A percentile compares a stretch with the other conserved stretches of the same genome.
phyloP scores from a whole-genome alignment of 768 basidiomycete genomes.

The Termitomyces sp. region DNA sequence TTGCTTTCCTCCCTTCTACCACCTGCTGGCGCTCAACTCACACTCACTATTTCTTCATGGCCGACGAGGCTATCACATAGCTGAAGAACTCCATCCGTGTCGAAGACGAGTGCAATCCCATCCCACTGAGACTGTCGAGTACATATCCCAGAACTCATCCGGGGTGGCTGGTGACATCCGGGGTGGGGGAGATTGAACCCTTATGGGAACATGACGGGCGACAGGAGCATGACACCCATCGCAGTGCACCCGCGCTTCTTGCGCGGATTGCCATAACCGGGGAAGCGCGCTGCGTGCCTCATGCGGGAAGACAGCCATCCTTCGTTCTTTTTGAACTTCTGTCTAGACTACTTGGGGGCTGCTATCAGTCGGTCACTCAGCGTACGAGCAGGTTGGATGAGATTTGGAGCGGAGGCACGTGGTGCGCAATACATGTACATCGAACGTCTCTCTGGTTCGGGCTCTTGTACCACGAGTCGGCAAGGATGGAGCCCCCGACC shows the following conservation, averaged over 20 bases:
- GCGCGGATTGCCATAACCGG: conserved; percentile 8
- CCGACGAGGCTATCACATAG: conserved; percentile 3
- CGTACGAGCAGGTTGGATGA: conserved; percentile 8
- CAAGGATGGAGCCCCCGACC: not conserved
- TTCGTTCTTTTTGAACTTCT: conserved; percentile 1
- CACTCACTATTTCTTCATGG: not conserved
- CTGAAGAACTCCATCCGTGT: conserved; percentile 1
- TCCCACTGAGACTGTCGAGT: not conserved
- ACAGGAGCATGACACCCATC: conserved; percentile 9
- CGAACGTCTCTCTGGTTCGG: conserved; percentile 2
- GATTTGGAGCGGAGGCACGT: conserved; percentile 4
- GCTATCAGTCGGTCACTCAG: not conserved
- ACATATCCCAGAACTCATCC: conserved; percentile 7
- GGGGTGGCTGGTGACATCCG: conserved; percentile 9
- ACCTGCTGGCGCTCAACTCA: not conserved
- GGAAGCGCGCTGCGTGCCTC: conserved; percentile 2
- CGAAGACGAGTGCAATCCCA: conserved; percentile 3
- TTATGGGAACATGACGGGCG: conserved; percentile 7
- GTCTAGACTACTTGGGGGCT: conserved; percentile 4
- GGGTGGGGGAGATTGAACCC: conserved; percentile 8
- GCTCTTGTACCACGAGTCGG: conserved; percentile 6
- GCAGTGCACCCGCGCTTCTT: conserved; percentile 1
- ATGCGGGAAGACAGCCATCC: not conserved
- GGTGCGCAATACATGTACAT: not conserved
- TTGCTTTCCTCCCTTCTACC: not conserved